These are phyloP conservation scores for Alternaria alternata DNA, from an alignment of 2,329 filamentous ascomycete species.

Conservation along the genomic window DNA sequence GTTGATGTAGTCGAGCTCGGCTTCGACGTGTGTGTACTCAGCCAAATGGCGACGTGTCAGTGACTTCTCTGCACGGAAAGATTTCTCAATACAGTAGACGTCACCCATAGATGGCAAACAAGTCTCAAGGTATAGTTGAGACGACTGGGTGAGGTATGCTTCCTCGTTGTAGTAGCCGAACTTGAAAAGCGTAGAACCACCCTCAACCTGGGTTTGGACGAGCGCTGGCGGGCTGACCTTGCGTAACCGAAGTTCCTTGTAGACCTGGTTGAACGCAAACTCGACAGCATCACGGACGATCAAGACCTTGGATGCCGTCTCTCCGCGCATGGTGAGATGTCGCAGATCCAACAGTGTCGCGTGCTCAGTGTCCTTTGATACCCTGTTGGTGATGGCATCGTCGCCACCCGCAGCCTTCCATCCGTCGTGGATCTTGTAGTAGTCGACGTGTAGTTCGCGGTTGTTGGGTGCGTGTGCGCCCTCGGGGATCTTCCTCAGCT, in stretches of 20 bases:
- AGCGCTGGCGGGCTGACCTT: slow-evolving; percentile 90
- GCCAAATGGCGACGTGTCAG: slow-evolving; percentile 92
- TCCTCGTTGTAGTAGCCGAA: slow-evolving; percentile 89
- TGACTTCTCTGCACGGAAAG: slow-evolving; percentile 97
- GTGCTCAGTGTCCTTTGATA: slow-evolving; percentile 72
- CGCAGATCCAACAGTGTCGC: slow-evolving; percentile 81
- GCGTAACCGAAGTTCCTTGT: slow-evolving; percentile 77
- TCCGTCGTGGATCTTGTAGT: slow-evolving; percentile 73
- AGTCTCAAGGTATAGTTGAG: slow-evolving; percentile 97
- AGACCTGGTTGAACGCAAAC: slow-evolving; percentile 79
- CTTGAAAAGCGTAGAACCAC: slow-evolving; percentile 87
- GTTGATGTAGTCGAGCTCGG: slow-evolving; percentile 92
- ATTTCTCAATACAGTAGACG: slow-evolving; percentile 98
- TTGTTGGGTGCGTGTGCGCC: slow-evolving; percentile 81
- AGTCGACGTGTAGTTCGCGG: slow-evolving; percentile 91
- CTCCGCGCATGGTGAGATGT: slow-evolving; percentile 84
- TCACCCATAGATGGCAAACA: slow-evolving; percentile 89
- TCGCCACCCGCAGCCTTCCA: slow-evolving; percentile 83
- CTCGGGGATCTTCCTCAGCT: slow-evolving; percentile 81
- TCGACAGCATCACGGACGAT: slow-evolving; percentile 84
- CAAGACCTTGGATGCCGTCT: slow-evolving; percentile 84
- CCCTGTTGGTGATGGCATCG: slow-evolving; percentile 88
- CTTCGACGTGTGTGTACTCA: slow-evolving; percentile 97
- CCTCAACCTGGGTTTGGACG: slow-evolving; percentile 95
- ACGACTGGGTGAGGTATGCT: slow-evolving; percentile 95